phyloP scores from a whole-genome alignment of 1,284 basidiomycete species.

The Tilletia horrida region DNA sequence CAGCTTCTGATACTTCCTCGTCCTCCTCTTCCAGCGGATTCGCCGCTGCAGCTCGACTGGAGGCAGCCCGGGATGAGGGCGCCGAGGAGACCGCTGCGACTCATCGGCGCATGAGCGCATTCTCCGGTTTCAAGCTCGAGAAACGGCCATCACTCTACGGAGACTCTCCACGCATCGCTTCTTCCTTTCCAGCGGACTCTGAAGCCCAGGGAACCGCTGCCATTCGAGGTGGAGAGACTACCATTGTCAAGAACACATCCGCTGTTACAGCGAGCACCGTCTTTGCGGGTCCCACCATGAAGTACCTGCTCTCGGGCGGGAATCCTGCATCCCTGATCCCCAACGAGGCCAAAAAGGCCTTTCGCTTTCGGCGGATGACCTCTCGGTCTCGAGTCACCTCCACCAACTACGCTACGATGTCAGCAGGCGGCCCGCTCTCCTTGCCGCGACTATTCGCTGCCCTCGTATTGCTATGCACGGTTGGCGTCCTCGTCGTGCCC shows the following conservation, averaged over 20 bases:
- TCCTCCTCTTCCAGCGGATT: background rate
- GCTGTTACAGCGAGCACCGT: background rate
- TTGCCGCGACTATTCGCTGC: slow-evolving; percentile 10
- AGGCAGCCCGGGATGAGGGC: slow-evolving; percentile 4
- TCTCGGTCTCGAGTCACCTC: slow-evolving; percentile 6
- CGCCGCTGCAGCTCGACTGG: background rate
- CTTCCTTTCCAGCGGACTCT: background rate
- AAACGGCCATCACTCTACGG: slow-evolving; percentile 5
- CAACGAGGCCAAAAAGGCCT: background rate
- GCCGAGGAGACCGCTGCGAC: background rate
- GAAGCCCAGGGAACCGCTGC: background rate
- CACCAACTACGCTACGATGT: slow-evolving; percentile 3
- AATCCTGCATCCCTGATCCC: slow-evolving; percentile 5
- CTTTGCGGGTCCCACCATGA: slow-evolving; percentile 12
- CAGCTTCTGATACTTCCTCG: background rate
- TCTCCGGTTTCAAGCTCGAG: slow-evolving; percentile 3
- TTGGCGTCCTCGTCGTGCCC: slow-evolving; percentile 8
- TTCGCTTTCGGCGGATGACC: slow-evolving; percentile 9
- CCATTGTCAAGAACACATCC: background rate
- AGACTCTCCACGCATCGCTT: background rate
- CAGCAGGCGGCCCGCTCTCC: slow-evolving; percentile 14
- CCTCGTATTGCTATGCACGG: slow-evolving; percentile 9
- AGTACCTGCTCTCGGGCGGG: slow-evolving; percentile 16
- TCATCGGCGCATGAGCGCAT: background rate
- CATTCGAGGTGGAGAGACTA: background rate